Percentiles rank a stretch among this genome's conserved stretches.
Conservation (phyloP, 257 asterid species). For the Solanum neorickii region DNA sequence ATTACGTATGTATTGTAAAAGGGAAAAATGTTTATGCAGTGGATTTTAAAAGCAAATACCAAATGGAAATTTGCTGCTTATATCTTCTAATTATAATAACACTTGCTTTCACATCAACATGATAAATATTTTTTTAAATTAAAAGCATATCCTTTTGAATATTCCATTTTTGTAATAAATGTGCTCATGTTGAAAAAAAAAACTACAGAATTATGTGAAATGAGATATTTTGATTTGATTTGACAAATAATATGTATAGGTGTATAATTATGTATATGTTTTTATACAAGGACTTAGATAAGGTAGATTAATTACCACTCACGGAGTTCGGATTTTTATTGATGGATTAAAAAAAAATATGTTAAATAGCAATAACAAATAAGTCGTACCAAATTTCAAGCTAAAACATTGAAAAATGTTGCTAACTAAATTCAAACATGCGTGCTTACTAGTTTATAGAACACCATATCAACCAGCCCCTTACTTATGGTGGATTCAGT, state of each 20-base stretch:
- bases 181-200: background rate
- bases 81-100: background rate
- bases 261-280: too few relatives aligned
- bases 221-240: too few relatives aligned
- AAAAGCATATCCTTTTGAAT: background rate
- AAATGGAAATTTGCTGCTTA: background rate
- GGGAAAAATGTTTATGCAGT: background rate
- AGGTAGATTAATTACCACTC: background rate
- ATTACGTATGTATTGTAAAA: background rate
- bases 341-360: background rate
- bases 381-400: background rate
- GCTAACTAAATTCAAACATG: background rate
- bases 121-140: background rate
- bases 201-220: background rate
- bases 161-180: background rate
- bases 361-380: background rate
- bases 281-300: too few relatives aligned
- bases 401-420: background rate
- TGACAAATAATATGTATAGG: too few relatives aligned
- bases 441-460: too few relatives aligned
- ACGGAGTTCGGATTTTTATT: background rate
- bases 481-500: too few relatives aligned
- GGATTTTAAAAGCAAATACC: background rate
- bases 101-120: background rate
- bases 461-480: too few relatives aligned